Evolutionary conservation across 768 basidiomycete genomes (phyloP), one percentile per base, ranked within the genome.

Genomic region (Austroboletus eburneus): DNA sequence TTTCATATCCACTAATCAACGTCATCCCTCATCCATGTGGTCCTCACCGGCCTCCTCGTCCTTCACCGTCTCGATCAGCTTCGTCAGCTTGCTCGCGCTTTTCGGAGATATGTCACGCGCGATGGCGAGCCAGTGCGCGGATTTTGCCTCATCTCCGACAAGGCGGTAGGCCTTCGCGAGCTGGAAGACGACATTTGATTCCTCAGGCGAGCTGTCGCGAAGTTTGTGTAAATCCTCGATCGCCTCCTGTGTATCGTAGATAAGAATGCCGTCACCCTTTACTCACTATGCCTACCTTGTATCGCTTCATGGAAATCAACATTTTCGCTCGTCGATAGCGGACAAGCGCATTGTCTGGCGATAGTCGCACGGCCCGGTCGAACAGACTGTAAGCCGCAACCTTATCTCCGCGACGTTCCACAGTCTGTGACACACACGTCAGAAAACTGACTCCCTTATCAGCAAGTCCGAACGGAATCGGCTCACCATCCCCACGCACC

Each of bases 141-240:
- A 84, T 67, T 88, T 85, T 17, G 78, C 74, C 54, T 81, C 79
- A 67, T 91, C 76, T 29, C 91, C 91, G 45, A 87, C 69, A 55
- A 88, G 73, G 39, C 90, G 81, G 62, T 96, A 97, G 49, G 87
- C 85, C 70, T 87, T 88, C 22, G 93, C 96, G 16, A 99, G 80
- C 68, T 97, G 85, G 79, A 96, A 96, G 49, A 94, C 81, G 46
- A 98, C 89, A 70, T 97, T 97, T 44, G 93, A 87, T 72, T 99
- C 96, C 61, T 93, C 91, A 7, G 95, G 95, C 29, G 93, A 89
- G 52, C 81, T 72, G 63, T 81, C 82, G 55, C 84, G 78, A 43
- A 99, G 78, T 50, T 74, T 72, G 68, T 91, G 83, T 62, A 98
- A 76, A 65, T 93, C 90, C 50, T 76, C 65, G 36, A 91, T 77